A percentile compares a stretch with the other conserved stretches of the same genome.
These are phyloP conservation scores for Scenedesmus sp. DNA, from an alignment of 163 green algal species.

Conservation along the genomic window DNA sequence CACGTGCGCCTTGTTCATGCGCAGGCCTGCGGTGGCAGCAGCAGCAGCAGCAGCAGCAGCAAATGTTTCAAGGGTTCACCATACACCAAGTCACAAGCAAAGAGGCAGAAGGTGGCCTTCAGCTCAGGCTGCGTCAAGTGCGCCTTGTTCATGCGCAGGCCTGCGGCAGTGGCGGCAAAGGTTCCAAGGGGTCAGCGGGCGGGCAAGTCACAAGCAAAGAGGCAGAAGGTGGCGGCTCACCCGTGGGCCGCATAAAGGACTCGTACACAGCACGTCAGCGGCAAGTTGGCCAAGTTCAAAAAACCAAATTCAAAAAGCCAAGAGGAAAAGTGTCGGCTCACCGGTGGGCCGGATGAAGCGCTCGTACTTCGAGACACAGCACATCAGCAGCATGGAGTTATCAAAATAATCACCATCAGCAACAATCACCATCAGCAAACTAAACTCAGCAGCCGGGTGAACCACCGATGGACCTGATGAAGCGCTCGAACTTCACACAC, in stretches of 20 bases:
- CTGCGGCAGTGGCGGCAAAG: conserved; percentile 34
- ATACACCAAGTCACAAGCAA: too few relatives aligned
- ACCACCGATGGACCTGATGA: conserved; percentile 77
- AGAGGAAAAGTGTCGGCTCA: neutral
- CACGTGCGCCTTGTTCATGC: conserved; percentile 99
- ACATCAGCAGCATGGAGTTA: too few relatives aligned
- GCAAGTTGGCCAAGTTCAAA: too few relatives aligned
- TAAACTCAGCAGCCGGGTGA: too few relatives aligned
- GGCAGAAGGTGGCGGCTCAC: conserved; percentile 88
- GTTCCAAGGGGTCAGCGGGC: too few relatives aligned
- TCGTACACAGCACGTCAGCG: too few relatives aligned
- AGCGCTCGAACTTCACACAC: conserved; percentile 96
- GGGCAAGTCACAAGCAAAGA: conserved; percentile 53
- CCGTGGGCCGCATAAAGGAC: conserved; percentile 67
- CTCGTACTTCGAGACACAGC: too few relatives aligned
- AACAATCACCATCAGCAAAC: too few relatives aligned
- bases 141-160: conserved; percentile 98
- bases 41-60: neutral
- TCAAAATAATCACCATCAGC: too few relatives aligned
- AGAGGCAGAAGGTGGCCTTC: conserved; percentile 97
- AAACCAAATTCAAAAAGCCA: too few relatives aligned
- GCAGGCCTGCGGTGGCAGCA: conserved; percentile 75
- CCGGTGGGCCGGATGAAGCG: conserved; percentile 67
- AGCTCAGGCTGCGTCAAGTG: conserved; percentile 99
- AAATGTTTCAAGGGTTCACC: too few relatives aligned